Percentiles rank a stretch among this genome's conserved stretches.
Conservation (phyloP, 345 rosid genomes). For the Ceriops decandra region DNA sequence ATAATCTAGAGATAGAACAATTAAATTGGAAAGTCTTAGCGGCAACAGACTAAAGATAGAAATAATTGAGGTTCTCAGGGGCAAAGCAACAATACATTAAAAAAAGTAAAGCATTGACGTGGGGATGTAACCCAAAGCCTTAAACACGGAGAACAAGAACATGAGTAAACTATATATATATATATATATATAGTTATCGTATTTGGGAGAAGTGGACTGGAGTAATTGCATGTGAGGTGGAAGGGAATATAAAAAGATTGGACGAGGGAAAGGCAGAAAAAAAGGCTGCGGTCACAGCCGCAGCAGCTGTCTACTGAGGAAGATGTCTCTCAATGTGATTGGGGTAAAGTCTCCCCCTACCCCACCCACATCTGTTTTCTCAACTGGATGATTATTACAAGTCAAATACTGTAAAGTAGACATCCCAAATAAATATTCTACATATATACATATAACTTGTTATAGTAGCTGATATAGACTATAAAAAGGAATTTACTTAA, state of each 20-base stretch:
- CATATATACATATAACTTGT: too few species aligned
- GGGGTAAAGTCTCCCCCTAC: not conserved
- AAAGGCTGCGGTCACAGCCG: constrained; percentile 16
- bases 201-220: constrained; percentile 12
- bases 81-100: constrained; percentile 11
- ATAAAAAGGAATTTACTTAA: too few species aligned
- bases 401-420: too few species aligned
- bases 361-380: too few species aligned
- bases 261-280: constrained; percentile 6
- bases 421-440: too few species aligned
- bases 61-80: constrained; percentile 22
- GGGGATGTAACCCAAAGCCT: constrained; percentile 24
- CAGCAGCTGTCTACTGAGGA: constrained; percentile 20
- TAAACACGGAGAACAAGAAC: constrained; percentile 12
- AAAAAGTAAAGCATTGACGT: constrained; percentile 29
- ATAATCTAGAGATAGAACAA: too few species aligned
- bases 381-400: too few species aligned
- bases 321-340: constrained; percentile 16
- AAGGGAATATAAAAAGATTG: constrained; percentile 10
- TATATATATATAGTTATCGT: not conserved
- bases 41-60: too few species aligned
- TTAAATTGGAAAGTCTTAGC: too few species aligned
- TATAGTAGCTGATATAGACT: too few species aligned
- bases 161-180: too few species aligned
- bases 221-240: constrained; percentile 36